Evolutionary conservation across 1,139 yeast species (phyloP), one percentile per base, ranked within the genome.

Genomic region (Pichia sp.): DNA sequence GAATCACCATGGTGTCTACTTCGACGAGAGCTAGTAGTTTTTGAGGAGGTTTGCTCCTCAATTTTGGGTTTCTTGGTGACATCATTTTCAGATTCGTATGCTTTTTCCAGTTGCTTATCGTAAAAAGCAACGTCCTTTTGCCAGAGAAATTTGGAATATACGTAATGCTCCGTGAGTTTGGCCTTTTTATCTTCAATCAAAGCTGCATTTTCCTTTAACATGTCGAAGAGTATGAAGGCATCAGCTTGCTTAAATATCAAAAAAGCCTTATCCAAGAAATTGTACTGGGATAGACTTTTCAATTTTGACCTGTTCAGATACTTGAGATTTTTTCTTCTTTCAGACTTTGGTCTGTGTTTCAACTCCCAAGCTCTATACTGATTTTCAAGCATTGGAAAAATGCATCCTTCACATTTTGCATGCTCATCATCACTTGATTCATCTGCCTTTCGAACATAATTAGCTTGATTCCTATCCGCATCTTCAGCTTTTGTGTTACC

Each of bases 1-100:
- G 85, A 78, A 65, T 89, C 96, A 15, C 93, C 95, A 64, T 84
- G 88, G 59, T 87, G 78, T 58, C 87, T 73, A 51, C 78, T 75
- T 52, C 86, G 75, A 47, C 84, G 74, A 5, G 75, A 68, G 8
- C 53, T 52, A 41, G 61, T 45, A 50, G 57, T 52, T 55, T 50
- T 59, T 29, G 54, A 19, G 51, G 55, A 52, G 8, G n/a, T 19
- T 6, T 31, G 5, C 19, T 62, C 70, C 51, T 60, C 63, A 2
- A 51, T 49, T 23, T 55, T 62, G 36, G 57, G 59, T 52, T 64
- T 62, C 51, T 62, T 61, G 3, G 29, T 8, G 31, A 57, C 62
- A 55, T 56, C 55, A 59, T 54, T 57, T 15, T 76, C 76, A 3
- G 73, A 67, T 11, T 85, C 81, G 61, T 83, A 80, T 15, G 81